Conservation (phyloP, 1,284 basidiomycete species). For the Phellopilus nigrolimitatus region DNA sequence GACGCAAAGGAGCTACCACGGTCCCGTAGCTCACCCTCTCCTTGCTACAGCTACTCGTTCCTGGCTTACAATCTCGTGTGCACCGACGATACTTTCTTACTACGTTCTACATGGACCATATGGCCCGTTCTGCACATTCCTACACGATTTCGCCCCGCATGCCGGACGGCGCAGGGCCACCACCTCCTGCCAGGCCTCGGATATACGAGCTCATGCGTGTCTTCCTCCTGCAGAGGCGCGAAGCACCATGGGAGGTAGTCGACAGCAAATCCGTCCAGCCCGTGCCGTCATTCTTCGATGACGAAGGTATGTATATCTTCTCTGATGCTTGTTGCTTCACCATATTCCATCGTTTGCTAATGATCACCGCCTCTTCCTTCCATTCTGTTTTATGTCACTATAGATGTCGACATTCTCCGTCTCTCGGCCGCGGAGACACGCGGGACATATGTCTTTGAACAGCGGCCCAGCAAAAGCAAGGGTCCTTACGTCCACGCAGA, state of each 20-base stretch:
- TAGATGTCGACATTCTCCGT: conserved; percentile 57
- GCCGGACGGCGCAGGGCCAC: not conserved
- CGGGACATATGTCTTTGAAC: conserved; percentile 61
- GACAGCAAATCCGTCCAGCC: conserved; percentile 58
- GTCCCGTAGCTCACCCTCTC: too few species aligned
- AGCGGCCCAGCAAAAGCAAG: not conserved
- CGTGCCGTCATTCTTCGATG: conserved; percentile 57
- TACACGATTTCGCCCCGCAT: not conserved
- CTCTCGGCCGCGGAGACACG: conserved; percentile 47
- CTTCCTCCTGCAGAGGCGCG: conserved; percentile 22
- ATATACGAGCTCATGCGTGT: conserved; percentile 17
- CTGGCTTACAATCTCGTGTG: too few species aligned
- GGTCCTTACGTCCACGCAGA: not conserved
- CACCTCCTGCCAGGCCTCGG: conserved; percentile 10
- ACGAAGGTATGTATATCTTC: conserved; percentile 43
- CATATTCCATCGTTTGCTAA: conserved; percentile 16
- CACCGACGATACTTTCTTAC: too few species aligned
- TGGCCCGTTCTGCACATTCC: not conserved
- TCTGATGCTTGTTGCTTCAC: not conserved
- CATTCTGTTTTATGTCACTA: conserved; percentile 6
- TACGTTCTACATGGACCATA: too few species aligned
- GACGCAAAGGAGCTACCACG: too few species aligned
- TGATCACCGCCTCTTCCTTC: conserved; percentile 1
- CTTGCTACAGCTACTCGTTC: too few species aligned
- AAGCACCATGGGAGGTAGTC: conserved; percentile 72